Base-by-base conservation (phyloP, 768 basidiomycete genomes). In the Fomitopsis pulvina region DNA sequence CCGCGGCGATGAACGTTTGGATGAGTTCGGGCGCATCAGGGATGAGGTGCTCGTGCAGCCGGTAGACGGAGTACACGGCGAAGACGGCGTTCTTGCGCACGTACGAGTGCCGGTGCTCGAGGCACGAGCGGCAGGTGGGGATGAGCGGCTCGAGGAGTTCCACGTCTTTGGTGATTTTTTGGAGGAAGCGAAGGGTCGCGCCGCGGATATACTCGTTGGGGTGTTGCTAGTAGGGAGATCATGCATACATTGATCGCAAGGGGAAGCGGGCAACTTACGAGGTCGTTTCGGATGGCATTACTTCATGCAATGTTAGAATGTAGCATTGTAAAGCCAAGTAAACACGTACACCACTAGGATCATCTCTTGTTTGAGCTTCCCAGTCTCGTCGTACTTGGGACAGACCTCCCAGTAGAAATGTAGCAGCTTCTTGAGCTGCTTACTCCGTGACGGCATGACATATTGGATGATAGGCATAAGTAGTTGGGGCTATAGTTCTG, bases 391-490 rank as follows among this genome's bases (percentile, higher is more conserved):
- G 55, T 94, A 85, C 68, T 97, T 97, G 8, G 95, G 95, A 69
- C 94, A 98, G 20, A 98, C 87, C 71, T 98, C 91, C 90, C 90
- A 93, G 66, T 94, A 93, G 64, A 92, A 92, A 67, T 92, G 92
- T 30, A 97, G 73, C 55, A 96, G 71, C 73, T 98, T 99, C 83
- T 99, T 98, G 64, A 98, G 80, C 52, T 85, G 83, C 74, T 99
- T 98, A 73, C 89, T 93, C 65, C 85, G 83, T 47, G 88, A 90
- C 30, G 96, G 96, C 77, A 98, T 80, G 54, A 95, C 87, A 70
- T 85, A 96, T 80, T 99, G 96, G 58, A 99, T 98, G 68, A 98
- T 86, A 5, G 93, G 90, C 94, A 99, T 98, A 71, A 97, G 82
- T 44, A 98, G 68, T 46, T 80, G 71, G n/a, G 92, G 90, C 92